Evolutionary conservation across 2,329 filamentous ascomycete genomes (phyloP).

Genomic region (Aspergillus sp.): DNA sequence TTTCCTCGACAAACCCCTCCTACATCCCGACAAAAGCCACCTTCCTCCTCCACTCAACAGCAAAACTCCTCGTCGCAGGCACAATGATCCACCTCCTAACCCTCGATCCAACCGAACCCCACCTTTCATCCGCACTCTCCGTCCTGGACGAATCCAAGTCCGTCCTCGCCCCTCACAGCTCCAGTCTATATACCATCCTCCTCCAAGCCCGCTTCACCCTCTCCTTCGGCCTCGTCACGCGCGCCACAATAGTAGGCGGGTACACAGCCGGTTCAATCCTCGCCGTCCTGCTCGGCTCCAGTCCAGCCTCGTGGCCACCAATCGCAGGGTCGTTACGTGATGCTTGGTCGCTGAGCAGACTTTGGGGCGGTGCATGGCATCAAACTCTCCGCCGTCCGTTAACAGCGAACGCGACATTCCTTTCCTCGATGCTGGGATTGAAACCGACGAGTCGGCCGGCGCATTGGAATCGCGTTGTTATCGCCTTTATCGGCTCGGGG

Average conservation of each 20-base stretch:
- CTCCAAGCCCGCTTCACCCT: slow-evolving; percentile 12
- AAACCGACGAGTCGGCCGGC: neutral
- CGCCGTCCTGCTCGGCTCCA: slow-evolving; percentile 6
- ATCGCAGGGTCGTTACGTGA: slow-evolving; percentile 10
- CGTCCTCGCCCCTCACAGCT: slow-evolving; percentile 4
- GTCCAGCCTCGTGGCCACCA: slow-evolving; percentile 20
- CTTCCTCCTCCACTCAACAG: slow-evolving; percentile 8
- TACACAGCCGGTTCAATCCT: slow-evolving; percentile 12
- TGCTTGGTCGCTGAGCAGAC: slow-evolving; percentile 14
- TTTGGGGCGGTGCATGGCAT: slow-evolving; percentile 26
- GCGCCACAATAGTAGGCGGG: slow-evolving; percentile 13
- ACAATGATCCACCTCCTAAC: slow-evolving; percentile 14
- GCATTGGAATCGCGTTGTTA: slow-evolving; percentile 9
- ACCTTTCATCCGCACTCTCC: neutral
- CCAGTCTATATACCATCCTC: neutral
- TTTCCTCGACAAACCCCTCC: neutral
- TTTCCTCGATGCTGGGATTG: slow-evolving; percentile 11
- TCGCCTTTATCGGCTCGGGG: slow-evolving; percentile 18
- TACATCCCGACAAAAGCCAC: slow-evolving; percentile 3
- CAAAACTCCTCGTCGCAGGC: slow-evolving; percentile 5
- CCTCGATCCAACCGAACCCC: slow-evolving; percentile 8
- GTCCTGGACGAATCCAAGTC: slow-evolving; percentile 1
- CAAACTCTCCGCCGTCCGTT: slow-evolving; percentile 19
- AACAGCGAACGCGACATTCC: slow-evolving; percentile 15
- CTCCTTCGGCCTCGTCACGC: slow-evolving; percentile 17